Percentiles rank a stretch among this genome's conserved stretches.
These are phyloP conservation scores for Porcisia deanei DNA, from an alignment of 208 protist species.

Conservation along the genomic window DNA sequence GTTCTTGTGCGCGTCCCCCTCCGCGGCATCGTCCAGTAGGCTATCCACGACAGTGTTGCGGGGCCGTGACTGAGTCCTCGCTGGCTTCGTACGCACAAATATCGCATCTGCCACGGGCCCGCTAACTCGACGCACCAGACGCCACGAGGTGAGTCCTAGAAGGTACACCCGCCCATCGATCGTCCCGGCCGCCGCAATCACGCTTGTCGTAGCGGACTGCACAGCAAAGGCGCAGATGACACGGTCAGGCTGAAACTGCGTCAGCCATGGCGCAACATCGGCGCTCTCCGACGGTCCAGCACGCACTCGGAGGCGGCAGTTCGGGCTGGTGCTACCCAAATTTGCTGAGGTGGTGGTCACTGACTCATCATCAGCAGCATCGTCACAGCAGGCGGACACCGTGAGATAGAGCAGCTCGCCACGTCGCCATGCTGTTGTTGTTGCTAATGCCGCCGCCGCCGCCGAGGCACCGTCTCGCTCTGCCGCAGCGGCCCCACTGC, in stretches of 20 bases:
- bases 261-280: slow-evolving; percentile 50
- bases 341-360: background rate
- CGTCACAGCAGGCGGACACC: background rate
- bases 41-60: slow-evolving; percentile 37
- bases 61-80: slow-evolving; percentile 4
- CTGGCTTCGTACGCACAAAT: slow-evolving; percentile 49
- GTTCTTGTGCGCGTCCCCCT: slow-evolving; percentile 14
- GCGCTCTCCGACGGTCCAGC: slow-evolving; percentile 4
- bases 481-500: slow-evolving; percentile 4
- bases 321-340: background rate
- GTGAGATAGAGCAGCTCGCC: slow-evolving; percentile 25
- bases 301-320: background rate
- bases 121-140: slow-evolving; percentile 44
- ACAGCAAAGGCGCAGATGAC: slow-evolving; percentile 64
- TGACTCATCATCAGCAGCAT: background rate
- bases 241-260: slow-evolving; percentile 26
- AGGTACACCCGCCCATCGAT: slow-evolving; percentile 64
- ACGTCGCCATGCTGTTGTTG: slow-evolving; percentile 3
- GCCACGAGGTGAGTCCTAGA: slow-evolving; percentile 26
- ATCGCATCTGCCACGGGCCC: slow-evolving; percentile 73
- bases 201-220: slow-evolving; percentile 28
- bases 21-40: slow-evolving; percentile 29
- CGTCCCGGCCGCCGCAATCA: slow-evolving; percentile 57
- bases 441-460: slow-evolving; percentile 6
- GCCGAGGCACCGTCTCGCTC: background rate